Evolutionary conservation across 2,329 filamentous ascomycete species (phyloP), one percentile per base, ranked within the genome.

Genomic region (Byssochlamys sp.): DNA sequence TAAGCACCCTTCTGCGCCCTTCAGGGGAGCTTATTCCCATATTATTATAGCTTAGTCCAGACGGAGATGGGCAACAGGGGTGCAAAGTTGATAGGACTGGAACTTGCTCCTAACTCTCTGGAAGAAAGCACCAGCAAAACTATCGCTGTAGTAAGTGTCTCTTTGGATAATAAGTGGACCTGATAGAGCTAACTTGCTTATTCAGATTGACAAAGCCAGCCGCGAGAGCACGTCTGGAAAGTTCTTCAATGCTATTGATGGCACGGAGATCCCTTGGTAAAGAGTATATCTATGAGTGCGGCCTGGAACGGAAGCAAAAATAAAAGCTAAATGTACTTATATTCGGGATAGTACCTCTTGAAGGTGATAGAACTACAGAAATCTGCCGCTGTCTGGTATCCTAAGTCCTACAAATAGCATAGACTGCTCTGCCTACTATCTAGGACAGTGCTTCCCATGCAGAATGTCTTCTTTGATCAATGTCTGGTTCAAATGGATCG

Each of bases 51-150:
- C 7, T 66, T 58, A 61, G 64, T 66, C 6, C 63, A 64, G 52
- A 66, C 66, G 1, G 65, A 65, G 1, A 52, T 65, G 29, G 66
- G 67, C 7, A 65, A 67, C 50, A 25, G 33, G 3, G 63, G 55
- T 2, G 65, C 65, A 3, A 49, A 27, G 3, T 6, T 4, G 1
- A 48, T 65, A 11, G 65, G 64, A 0, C 11, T 63, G 1, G 61
- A 62, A 26, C 59, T 63, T 35, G 65, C 65, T 1, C 14, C 45
- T 9, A 51, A 63, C 19, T 65, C 63, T 4, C 28, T 67, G 11
- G 62, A 67, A 4, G 62, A 68, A 5, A 65, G 59, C 52, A 59
- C 58, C 4, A 45, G 35, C 14, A 45, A 19, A 19, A 45, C 35
- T n/a, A 45, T 45, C 39, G 39, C 39, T 19, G n/a, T 24, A 2